Evolutionary conservation across 495 filamentous ascomycete species (phyloP), one percentile per base, ranked within the genome.

Genomic region (Lichenothelia convexa): DNA sequence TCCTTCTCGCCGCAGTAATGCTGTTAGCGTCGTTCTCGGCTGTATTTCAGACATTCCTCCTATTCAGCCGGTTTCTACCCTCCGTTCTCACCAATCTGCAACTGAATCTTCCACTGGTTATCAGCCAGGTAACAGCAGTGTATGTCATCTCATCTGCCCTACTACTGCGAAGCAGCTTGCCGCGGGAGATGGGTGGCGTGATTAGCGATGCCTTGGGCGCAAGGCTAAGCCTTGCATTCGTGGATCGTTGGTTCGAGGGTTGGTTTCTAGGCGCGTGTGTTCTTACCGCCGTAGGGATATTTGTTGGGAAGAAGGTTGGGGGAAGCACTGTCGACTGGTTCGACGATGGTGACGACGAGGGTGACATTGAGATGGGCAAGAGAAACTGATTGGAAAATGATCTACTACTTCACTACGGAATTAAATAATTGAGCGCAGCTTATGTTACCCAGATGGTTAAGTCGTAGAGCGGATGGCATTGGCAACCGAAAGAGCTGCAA

Each of bases 161-260:
- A 38, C 59, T 89, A 30, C 57, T 89, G 34, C 55, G 81, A 32
- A 74, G 70, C 37, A 82, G 76, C 55, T 60, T 86, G 37, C 81
- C 81, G 0, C 58, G 56, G 20, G 73, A 80, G 44, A 73, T 84
- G 44, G 69, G 79, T 13, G 64, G 68, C 21, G 73, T 74, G 3
- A 76, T 84, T 3, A 67, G 68, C 3, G 77, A 78, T 39, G 77
- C 72, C n/a, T 57, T 87, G 20, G 74, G 73, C 21, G 75, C 73
- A 7, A 62, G 64, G 5, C 60, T 84, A 6, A 73, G 80, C 47
- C 67, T 70, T 5, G 56, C 50, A 9, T 81, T 84, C 42, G 76
- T 80, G n/a, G 81, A 85, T 43, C 56, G 70, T n/a, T 87, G 80
- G 81, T 89, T 87, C 50, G 81, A 86, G 47, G 70, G 68, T 17